These are phyloP conservation scores for Lipomyces chichibuensis DNA, from an alignment of 805 yeast genomes.

Conservation along the genomic window DNA sequence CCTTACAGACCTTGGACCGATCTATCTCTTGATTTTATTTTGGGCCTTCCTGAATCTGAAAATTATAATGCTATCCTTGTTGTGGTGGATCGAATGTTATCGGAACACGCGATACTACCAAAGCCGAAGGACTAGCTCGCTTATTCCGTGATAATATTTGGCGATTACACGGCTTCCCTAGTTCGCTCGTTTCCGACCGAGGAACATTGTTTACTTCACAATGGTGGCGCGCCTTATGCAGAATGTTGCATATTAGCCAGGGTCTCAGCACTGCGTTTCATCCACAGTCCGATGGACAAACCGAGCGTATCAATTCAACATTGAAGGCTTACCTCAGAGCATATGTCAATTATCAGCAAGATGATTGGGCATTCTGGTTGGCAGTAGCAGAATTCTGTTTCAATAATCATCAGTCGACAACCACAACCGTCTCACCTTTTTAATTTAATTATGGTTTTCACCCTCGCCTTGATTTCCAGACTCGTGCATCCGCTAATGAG, in stretches of 20 bases:
- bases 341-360: not conserved
- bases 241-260: not conserved
- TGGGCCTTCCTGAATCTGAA: constrained; percentile 22
- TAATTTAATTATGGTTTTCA: not conserved
- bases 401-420: not conserved
- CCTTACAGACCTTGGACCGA: constrained; percentile 24
- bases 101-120: constrained; percentile 26
- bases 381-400: constrained; percentile 1
- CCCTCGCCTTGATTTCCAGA: not conserved
- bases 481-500: not conserved
- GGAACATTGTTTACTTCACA: constrained; percentile 9
- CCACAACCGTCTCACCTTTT: not conserved
- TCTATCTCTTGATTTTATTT: constrained; percentile 34
- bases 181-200: constrained; percentile 30
- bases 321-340: constrained; percentile 3
- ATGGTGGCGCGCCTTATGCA: constrained; percentile 2
- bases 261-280: constrained; percentile 6
- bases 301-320: constrained; percentile 12
- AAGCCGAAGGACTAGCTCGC: constrained; percentile 19
- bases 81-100: constrained; percentile 34
- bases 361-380: constrained; percentile 1
- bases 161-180: constrained; percentile 33
- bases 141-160: constrained; percentile 24
- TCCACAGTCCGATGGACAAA: constrained; percentile 15
- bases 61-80: constrained; percentile 31